These are phyloP conservation scores for Salinomyces thailandicus DNA, from an alignment of 2,329 filamentous ascomycete species.

Conservation along the genomic window DNA sequence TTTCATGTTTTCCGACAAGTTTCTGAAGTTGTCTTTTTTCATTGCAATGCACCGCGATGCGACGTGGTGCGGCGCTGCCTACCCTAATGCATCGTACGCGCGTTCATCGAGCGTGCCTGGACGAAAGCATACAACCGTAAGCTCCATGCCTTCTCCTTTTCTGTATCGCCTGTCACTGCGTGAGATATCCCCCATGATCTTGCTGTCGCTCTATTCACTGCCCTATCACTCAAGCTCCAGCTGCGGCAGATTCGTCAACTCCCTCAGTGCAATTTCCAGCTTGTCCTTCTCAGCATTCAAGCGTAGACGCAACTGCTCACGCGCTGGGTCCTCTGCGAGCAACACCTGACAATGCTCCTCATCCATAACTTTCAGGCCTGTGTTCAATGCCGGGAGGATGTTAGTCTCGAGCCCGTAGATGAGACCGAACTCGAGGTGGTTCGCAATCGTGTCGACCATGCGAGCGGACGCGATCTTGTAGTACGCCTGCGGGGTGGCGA, in stretches of 20 bases:
- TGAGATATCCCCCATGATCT: no score
- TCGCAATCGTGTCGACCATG: conserved; percentile 47
- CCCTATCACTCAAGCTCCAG: no score
- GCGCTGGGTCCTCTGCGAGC: conserved; percentile 26
- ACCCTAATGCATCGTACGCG: no score
- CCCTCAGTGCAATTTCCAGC: conserved; percentile 21
- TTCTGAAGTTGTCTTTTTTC: no score
- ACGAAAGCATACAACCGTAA: no score
- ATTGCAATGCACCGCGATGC: no score
- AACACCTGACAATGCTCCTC: conserved; percentile 17
- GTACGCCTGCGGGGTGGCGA: conserved; percentile 56
- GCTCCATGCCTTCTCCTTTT: no score
- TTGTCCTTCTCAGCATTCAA: conserved; percentile 21
- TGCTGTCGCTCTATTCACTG: no score
- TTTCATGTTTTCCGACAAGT: no score
- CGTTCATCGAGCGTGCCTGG: no score
- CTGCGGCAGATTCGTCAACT: conserved; percentile 11
- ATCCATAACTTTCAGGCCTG: conserved; percentile 9
- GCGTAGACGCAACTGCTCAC: conserved; percentile 17
- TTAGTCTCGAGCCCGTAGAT: conserved; percentile 9
- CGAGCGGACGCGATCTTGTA: conserved; percentile 56
- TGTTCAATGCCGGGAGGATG: conserved; percentile 5
- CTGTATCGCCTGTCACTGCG: no score
- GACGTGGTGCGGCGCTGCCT: no score
- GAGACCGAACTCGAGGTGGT: conserved; percentile 15